phyloP scores from a whole-genome alignment of 169 alveolate genomes.

The Eimeria brunetti region DNA sequence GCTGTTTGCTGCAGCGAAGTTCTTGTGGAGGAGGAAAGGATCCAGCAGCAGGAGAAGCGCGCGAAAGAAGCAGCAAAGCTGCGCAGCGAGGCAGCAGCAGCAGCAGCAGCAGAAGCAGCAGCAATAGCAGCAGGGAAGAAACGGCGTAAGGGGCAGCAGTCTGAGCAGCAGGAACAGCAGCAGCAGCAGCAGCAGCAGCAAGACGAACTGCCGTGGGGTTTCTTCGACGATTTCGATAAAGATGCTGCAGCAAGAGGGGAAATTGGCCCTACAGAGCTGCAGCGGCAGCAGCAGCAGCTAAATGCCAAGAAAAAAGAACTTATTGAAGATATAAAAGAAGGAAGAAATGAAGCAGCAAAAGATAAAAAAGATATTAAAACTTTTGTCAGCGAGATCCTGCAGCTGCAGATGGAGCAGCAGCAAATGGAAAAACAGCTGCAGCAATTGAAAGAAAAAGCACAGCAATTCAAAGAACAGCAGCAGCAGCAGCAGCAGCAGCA shows the following conservation, averaged over 20 bases:
- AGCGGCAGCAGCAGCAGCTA: constrained; percentile 54
- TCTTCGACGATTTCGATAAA: constrained; percentile 43
- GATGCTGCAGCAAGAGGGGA: constrained; percentile 62
- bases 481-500: constrained; percentile 57
- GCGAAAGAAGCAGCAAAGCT: constrained; percentile 42
- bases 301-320: neutral
- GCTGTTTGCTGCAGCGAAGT: constrained; percentile 53
- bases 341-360: neutral
- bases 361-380: constrained; percentile 11
- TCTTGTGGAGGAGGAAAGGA: constrained; percentile 33
- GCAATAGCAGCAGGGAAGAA: neutral
- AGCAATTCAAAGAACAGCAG: neutral
- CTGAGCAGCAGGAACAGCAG: constrained; percentile 15
- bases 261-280: constrained; percentile 34
- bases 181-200: constrained; percentile 62
- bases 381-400: neutral
- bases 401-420: constrained; percentile 59
- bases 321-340: constrained; percentile 27
- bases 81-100: constrained; percentile 66
- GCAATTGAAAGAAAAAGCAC: neutral
- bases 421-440: constrained; percentile 30
- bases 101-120: constrained; percentile 42
- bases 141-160: constrained; percentile 24
- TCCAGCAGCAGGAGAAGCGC: constrained; percentile 35
- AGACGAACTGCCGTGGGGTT: constrained; percentile 50